phyloP scores from a whole-genome alignment of 345 rosid species.

The Brassica incana region DNA sequence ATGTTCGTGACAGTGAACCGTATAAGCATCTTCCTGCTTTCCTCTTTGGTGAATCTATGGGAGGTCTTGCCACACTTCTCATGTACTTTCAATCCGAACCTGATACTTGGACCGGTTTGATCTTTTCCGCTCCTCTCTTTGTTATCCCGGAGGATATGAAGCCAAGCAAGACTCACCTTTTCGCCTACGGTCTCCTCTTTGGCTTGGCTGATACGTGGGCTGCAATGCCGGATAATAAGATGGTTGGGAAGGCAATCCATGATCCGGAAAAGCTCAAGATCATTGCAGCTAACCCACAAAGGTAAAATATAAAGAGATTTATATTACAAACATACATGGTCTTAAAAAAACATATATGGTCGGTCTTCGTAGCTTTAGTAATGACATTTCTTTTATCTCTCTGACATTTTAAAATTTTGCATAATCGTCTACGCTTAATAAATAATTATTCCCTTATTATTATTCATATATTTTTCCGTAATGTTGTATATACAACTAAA shows the following conservation, averaged over 20 bases:
- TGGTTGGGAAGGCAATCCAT: constrained; percentile 83
- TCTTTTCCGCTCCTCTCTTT: constrained; percentile 95
- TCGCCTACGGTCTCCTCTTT: constrained; percentile 77
- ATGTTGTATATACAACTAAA: too few relatives aligned
- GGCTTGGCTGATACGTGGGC: constrained; percentile 98
- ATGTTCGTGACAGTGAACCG: constrained; percentile 63
- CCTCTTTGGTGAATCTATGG: constrained; percentile 96
- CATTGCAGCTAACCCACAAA: constrained; percentile 78
- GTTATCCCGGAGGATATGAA: constrained; percentile 88
- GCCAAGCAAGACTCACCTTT: constrained; percentile 29
- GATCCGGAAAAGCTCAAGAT: constrained; percentile 81
- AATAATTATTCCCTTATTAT: too few relatives aligned
- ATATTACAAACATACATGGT: too few relatives aligned
- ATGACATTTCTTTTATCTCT: too few relatives aligned
- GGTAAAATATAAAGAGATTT: constrained; percentile 49
- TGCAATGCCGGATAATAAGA: constrained; percentile 77
- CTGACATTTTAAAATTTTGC: too few relatives aligned
- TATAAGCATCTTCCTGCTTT: constrained; percentile 79
- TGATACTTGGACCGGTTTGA: constrained; percentile 78
- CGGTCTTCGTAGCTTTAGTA: too few relatives aligned
- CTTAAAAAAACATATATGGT: too few relatives aligned
- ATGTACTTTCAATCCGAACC: constrained; percentile 93
- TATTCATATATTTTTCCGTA: too few relatives aligned
- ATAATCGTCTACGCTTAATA: too few relatives aligned
- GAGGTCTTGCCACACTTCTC: constrained; percentile 75